Conservation (phyloP, 768 basidiomycete genomes). For the Serendipita sp. region DNA sequence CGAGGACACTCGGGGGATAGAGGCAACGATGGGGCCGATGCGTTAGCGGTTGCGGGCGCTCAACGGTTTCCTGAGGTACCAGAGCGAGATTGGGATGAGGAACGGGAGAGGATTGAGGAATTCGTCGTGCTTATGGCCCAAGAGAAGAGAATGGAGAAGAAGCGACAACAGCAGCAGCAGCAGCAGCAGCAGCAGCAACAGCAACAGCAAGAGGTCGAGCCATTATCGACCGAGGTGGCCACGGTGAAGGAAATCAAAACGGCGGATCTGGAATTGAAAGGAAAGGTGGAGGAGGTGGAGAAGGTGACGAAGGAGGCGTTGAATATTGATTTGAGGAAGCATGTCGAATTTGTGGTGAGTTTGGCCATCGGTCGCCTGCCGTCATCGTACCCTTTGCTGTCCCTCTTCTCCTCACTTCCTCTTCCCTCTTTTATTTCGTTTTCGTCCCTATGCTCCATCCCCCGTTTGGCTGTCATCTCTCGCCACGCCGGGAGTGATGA, state of each 20-base stretch:
- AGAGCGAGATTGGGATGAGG: background rate
- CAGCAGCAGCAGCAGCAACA: background rate
- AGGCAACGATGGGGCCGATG: conserved; percentile 83
- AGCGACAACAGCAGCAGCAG: background rate
- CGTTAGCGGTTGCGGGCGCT: conserved; percentile 46
- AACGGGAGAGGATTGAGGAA: background rate
- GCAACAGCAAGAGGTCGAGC: background rate
- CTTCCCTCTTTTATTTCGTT: too few relatives aligned
- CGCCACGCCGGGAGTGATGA: background rate
- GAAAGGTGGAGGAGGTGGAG: too few relatives aligned
- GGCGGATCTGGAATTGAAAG: too few relatives aligned
- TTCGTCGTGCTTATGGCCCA: background rate
- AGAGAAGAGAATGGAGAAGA: background rate
- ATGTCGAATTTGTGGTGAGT: too few relatives aligned
- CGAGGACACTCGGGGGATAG: conserved; percentile 54
- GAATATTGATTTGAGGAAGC: too few relatives aligned
- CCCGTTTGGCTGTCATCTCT: too few relatives aligned
- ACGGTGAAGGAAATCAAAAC: background rate
- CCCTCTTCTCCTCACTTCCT: too few relatives aligned
- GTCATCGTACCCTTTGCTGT: too few relatives aligned
- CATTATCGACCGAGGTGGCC: background rate
- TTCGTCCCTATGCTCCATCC: too few relatives aligned
- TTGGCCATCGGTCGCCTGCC: too few relatives aligned
- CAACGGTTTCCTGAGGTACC: conserved; percentile 16
- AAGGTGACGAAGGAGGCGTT: too few relatives aligned